Evolutionary conservation across 495 filamentous ascomycete genomes (phyloP), one percentile per base, ranked within the genome.

Genomic region (Penicillium salamii): DNA sequence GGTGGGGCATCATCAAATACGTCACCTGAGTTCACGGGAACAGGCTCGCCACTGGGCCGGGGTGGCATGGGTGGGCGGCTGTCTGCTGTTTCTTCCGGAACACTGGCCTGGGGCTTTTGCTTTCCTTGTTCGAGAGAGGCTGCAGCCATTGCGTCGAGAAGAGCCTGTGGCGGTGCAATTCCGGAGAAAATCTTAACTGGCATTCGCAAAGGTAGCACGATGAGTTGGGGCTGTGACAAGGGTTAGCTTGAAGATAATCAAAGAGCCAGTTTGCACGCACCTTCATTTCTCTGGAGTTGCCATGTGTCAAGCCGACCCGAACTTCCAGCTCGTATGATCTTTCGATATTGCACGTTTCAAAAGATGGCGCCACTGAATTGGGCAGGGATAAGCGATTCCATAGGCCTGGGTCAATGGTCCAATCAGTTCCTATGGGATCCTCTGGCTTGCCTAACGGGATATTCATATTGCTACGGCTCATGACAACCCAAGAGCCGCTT

Each of bases 111-210:
- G 7, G 56, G 53, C 31, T 56, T 54, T 31, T 47, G 55, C 34
- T 49, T 61, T 7, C 66, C 59, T 34, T 56, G 58, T 45, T 68
- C 62, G 14, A 56, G 52, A 34, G 63, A 65, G 18, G 72, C 67
- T n/a, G 61, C 61, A 39, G 72, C 71, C 67, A 88, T 83, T 23
- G 84, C 82, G 46, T 87, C 79, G 45, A 96, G 64, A 11, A 96
- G 83, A 28, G 83, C 83, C 32, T 77, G 67, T 3, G 91, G 91
- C 1, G 92, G 91, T n/a, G 77, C 70, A 35, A 97, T 91, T 60
- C 93, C 93, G n/a, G 90, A 95, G 67, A 80, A 96, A 38, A 98
- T 81, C 36, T 89, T 72, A 50, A 93, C 77, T 52, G 84, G 84
- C 65, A 96, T 83, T 45, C 84, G 77, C 15, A 97, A 73, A 15